phyloP scores from a whole-genome alignment of 306 rosid species.

The Cucurbita pepo region DNA sequence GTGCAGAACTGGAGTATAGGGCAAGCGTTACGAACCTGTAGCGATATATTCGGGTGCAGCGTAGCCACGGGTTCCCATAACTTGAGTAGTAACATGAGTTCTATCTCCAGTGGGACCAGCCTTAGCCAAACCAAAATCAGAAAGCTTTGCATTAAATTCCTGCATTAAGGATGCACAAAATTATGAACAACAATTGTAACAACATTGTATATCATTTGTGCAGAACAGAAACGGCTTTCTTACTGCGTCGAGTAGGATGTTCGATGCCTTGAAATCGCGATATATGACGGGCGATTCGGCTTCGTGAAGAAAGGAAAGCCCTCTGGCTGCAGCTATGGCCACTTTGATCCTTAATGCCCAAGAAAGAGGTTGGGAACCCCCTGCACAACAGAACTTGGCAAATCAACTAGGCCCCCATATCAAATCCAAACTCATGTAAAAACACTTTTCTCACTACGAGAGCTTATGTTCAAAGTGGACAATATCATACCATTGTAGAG shows the following conservation, averaged over 20 bases:
- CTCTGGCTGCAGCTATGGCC: constrained; percentile 37
- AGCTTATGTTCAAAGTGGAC: too few species aligned
- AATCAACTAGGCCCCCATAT: too few species aligned
- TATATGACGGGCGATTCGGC: constrained; percentile 32
- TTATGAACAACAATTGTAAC: not conserved
- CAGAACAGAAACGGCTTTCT: too few species aligned
- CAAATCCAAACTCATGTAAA: too few species aligned
- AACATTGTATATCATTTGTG: too few species aligned
- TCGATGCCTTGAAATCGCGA: constrained; percentile 37
- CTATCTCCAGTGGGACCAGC: constrained; percentile 41
- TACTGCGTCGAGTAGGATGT: constrained; percentile 30
- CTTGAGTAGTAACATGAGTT: constrained; percentile 34
- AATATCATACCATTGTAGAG: too few species aligned
- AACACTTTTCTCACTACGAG: too few species aligned
- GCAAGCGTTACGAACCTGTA: too few species aligned
- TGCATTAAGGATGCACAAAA: constrained; percentile 13
- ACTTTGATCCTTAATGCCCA: constrained; percentile 35
- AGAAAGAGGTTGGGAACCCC: constrained; percentile 45
- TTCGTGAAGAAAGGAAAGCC: constrained; percentile 34
- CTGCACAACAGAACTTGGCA: constrained; percentile 3
- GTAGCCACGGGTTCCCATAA: constrained; percentile 42
- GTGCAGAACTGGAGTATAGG: too few species aligned
- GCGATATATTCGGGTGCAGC: constrained; percentile 45
- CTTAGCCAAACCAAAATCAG: constrained; percentile 43
- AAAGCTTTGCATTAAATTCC: constrained; percentile 36